Conservation (phyloP, 495 filamentous ascomycete species). For the Friedmanniomyces endolithicus region DNA sequence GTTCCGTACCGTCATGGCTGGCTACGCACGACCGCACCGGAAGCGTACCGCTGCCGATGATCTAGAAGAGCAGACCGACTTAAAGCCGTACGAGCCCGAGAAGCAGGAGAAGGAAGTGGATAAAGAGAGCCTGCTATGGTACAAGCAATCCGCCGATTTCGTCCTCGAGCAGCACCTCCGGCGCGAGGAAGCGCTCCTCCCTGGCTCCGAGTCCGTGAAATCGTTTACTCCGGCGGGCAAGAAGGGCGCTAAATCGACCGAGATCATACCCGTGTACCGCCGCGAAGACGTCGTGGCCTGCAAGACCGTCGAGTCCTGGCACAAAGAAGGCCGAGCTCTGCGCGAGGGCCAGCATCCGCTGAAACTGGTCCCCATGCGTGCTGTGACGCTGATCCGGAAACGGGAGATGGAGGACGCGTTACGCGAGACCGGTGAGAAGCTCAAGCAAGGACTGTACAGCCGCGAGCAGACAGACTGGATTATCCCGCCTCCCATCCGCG, state of each 20-base stretch:
- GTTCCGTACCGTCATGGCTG: conserved; percentile 66
- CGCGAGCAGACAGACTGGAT: conserved; percentile 86
- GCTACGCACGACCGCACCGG: conserved; percentile 51
- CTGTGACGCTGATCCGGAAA: conserved; percentile 76
- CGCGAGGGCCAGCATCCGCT: conserved; percentile 56
- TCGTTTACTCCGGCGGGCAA: conserved; percentile 48
- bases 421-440: conserved; percentile 64
- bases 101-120: conserved; percentile 46
- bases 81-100: conserved; percentile 56
- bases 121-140: conserved; percentile 64
- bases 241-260: conserved; percentile 50
- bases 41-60: conserved; percentile 59
- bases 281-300: conserved; percentile 72
- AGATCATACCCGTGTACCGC: conserved; percentile 62
- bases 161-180: conserved; percentile 79
- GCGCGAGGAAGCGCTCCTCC: conserved; percentile 78
- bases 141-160: conserved; percentile 74
- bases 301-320: conserved; percentile 91
- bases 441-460: conserved; percentile 75
- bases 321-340: conserved; percentile 81
- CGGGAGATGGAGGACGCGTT: conserved; percentile 80
- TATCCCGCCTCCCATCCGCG: conserved; percentile 66
- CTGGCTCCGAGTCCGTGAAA: conserved; percentile 55
- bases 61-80: conserved; percentile 60
- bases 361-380: conserved; percentile 80